Evolutionary conservation across 345 rosid species (phyloP).

Genomic region (Brassica juncea): DNA sequence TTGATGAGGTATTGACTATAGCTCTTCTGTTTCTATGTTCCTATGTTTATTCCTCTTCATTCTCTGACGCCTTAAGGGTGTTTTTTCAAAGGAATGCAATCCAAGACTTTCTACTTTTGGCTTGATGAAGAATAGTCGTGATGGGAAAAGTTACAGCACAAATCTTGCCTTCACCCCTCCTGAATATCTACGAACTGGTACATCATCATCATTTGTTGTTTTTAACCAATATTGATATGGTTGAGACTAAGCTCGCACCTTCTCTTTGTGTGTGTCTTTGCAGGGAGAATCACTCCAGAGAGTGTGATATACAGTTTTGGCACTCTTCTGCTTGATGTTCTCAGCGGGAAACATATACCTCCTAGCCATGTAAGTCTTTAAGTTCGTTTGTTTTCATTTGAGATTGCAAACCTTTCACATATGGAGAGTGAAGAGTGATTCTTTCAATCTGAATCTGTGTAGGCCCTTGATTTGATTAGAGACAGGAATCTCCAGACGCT

Average conservation of each 20-base stretch:
- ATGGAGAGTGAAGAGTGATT: conserved; percentile 9
- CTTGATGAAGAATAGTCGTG: conserved; percentile 95
- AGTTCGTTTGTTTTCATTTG: conserved; percentile 5
- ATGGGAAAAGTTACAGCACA: conserved; percentile 93
- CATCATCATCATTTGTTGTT: too few species aligned
- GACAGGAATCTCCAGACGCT: conserved; percentile 90
- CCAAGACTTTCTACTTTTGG: conserved; percentile 96
- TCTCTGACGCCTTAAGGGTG: conserved; percentile 24
- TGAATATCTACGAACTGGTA: conserved; percentile 82
- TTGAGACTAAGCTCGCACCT: too few species aligned
- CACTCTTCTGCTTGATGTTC: conserved; percentile 93
- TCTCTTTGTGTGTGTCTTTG: conserved; percentile 20
- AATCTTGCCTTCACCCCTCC: conserved; percentile 99
- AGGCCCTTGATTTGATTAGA: conserved; percentile 95
- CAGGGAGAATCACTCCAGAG: conserved; percentile 95
- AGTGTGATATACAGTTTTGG: conserved; percentile 98
- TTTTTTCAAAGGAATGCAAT: conserved; percentile 60
- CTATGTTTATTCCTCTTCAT: conserved; percentile 6
- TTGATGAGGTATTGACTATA: conserved; percentile 66
- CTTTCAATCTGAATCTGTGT: conserved; percentile 21
- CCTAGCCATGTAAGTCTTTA: conserved; percentile 85
- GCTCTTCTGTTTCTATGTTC: conserved; percentile 1
- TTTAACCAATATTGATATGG: not conserved
- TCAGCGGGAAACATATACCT: conserved; percentile 98
- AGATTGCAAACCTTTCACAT: not conserved